These are phyloP conservation scores for Rickenella mellea DNA, from an alignment of 768 basidiomycete species.

Conservation along the genomic window DNA sequence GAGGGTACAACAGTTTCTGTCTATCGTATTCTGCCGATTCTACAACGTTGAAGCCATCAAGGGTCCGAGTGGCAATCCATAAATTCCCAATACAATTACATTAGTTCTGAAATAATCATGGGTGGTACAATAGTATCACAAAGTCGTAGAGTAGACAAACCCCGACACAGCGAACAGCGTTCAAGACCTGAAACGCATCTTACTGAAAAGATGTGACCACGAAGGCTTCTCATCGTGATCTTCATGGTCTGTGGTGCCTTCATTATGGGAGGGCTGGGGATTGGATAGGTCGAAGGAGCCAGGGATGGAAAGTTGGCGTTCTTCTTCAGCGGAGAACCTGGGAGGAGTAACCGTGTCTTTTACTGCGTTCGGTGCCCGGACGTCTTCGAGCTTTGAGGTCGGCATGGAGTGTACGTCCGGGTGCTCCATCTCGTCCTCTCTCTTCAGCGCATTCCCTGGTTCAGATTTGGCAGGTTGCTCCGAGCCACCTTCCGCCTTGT, in stretches of 20 bases:
- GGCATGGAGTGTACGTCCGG: slow-evolving; percentile 14
- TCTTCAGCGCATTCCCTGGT: slow-evolving; percentile 9
- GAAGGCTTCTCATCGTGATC: not conserved
- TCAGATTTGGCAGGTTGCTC: slow-evolving; percentile 1
- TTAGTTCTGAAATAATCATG: no score
- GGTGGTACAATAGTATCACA: no score
- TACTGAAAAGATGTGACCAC: not conserved
- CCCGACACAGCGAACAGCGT: no score
- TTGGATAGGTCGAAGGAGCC: slow-evolving; percentile 36
- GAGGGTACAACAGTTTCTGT: no score
- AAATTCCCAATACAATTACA: no score
- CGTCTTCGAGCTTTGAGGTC: slow-evolving; percentile 8
- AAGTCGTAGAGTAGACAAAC: no score
- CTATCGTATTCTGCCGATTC: no score
- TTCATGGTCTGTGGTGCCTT: not conserved
- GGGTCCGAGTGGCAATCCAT: no score
- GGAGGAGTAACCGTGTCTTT: slow-evolving; percentile 1
- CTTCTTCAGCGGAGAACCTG: slow-evolving; percentile 14
- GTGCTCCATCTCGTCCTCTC: slow-evolving; percentile 15
- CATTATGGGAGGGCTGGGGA: slow-evolving; percentile 43
- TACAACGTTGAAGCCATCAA: no score
- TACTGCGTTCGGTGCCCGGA: not conserved
- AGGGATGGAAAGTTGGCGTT: slow-evolving; percentile 34
- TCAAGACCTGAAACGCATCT: not conserved
- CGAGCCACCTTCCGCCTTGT: slow-evolving; percentile 6